Evolutionary conservation across 371 early-diverging fungal species (phyloP), one percentile per base, ranked within the genome.

Genomic region (Saksenaea oblongispora): DNA sequence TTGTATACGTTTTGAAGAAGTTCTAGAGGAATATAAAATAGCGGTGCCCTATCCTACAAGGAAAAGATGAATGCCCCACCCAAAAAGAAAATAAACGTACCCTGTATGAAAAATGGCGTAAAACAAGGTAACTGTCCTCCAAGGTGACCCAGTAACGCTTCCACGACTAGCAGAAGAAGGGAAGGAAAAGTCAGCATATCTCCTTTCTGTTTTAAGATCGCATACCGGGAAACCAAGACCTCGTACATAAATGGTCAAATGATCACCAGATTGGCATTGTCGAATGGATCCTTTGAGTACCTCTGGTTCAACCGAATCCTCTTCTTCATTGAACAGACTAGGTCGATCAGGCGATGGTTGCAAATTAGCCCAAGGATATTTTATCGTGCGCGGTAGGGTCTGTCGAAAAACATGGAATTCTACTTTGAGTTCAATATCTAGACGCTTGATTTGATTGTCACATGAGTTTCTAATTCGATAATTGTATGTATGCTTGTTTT

Each of bases 171-270:
- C 24, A 28, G 26, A 58, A 27, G 10, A 17, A 14, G 15, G 1
- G 15, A 37, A 37, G 1, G 1, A 1, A 37, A 37, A 37, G 14
- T 11, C 11, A 37, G 14, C 37, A 37, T 15, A 15, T 37, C 14
- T 31, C 31, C 31, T 31, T 31, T 31, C 7, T 31, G 31, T 31
- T 31, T 31, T n/a, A 8, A n/a, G 18, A 7, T 9, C 0, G n/a
- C 67, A 68, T 76, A 76, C 77, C 27, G 77, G 74, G 59, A 65
- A 69, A 4, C 51, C 34, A 7, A 58, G 59, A 18, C 69, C 61
- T 35, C 67, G 69, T 14, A 76, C 70, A 59, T 76, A 76, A 44
- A 76, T 65, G 14, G 74, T 76, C 22, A 74, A 39, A 54, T 74
- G 72, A 24, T 74, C 77, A 1, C 77, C 74, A 4, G 57, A 42